Base-by-base conservation (phyloP, 331 rosid species). In the Malus hybrid region DNA sequence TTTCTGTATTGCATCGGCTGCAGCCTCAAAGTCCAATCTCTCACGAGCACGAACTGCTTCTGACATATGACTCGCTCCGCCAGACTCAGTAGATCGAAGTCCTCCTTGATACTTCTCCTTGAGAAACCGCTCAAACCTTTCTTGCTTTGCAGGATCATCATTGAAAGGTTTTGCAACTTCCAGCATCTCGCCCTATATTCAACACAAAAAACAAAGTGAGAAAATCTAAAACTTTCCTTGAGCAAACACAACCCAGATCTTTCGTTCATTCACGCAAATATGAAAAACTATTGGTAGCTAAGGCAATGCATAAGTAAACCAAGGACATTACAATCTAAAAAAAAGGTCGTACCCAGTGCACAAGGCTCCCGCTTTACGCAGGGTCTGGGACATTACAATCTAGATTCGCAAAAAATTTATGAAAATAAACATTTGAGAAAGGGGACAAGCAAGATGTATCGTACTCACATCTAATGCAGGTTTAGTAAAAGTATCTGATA, bases 51-150 rank as follows among this genome's bases (percentile, higher is more conserved):
- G 98, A 61, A 92, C 46, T 42, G 46, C 46, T 42, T 42, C 46
- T 42, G 46, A 42, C 46, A 42, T 42, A 42, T 42, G 46, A 80
- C 88, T 72, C 75, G 96, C 85, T 83, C 94, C 87, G 73, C 88
- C 86, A 65, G 90, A 88, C 73, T 82, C 82, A 14, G 89, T 85
- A 64, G 97, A 61, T 76, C 99, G 96, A 44, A 94, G 87, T 70
- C 99, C 99, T 74, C 99, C 99, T 74, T 78, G 86, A 73, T 92
- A 95, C 79, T 95, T 95, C 67, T 83, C 96, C 90, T 95, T 89
- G 61, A 95, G 88, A 87, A 89, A 95, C 81, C 33, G 83, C 85
- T 92, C 99, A 82, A 95, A 95, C 78, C 99, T 88, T 88, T 84
- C 96, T 82, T 90, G 97, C 90, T 90, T 95, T 60, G 93, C 87